A percentile compares a stretch with the other conserved stretches of the same genome.
Conservation (phyloP, 2,329 filamentous ascomycete genomes). For the Rutstroemia sydowiana region DNA sequence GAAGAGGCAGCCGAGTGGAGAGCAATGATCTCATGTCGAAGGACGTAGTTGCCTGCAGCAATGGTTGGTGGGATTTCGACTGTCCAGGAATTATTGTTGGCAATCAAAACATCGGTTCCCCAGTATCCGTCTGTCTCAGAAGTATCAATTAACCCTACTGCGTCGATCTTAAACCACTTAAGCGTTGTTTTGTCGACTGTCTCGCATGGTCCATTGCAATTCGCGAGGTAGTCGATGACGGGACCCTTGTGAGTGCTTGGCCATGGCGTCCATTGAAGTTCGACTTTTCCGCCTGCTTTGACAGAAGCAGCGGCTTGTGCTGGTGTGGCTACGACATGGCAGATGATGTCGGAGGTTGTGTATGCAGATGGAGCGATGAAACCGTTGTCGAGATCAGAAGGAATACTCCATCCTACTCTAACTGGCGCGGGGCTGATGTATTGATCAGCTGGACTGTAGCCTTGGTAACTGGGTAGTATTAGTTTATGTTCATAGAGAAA, state of each 20-base stretch:
- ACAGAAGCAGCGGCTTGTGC: conserved; percentile 46
- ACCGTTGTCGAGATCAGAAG: conserved; percentile 42
- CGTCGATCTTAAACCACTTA: conserved; percentile 39
- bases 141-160: conserved; percentile 29
- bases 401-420: conserved; percentile 46
- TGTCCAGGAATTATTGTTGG: conserved; percentile 45
- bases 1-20: conserved; percentile 24
- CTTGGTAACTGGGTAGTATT: conserved; percentile 29
- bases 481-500: background rate
- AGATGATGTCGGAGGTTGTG: conserved; percentile 47
- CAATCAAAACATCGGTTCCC: conserved; percentile 42
- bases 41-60: conserved; percentile 41
- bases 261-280: conserved; percentile 57
- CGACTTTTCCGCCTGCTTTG: conserved; percentile 50
- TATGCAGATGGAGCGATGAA: conserved; percentile 44
- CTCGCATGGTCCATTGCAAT: conserved; percentile 34
- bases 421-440: conserved; percentile 32
- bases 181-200: conserved; percentile 34
- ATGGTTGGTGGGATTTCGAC: conserved; percentile 39
- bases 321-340: conserved; percentile 50
- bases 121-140: conserved; percentile 30
- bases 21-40: conserved; percentile 39
- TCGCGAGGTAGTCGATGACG: conserved; percentile 28
- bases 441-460: conserved; percentile 26
- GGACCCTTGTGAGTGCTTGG: conserved; percentile 50